phyloP scores from a whole-genome alignment of 2,329 filamentous ascomycete species.

The Xylaria polymorpha region DNA sequence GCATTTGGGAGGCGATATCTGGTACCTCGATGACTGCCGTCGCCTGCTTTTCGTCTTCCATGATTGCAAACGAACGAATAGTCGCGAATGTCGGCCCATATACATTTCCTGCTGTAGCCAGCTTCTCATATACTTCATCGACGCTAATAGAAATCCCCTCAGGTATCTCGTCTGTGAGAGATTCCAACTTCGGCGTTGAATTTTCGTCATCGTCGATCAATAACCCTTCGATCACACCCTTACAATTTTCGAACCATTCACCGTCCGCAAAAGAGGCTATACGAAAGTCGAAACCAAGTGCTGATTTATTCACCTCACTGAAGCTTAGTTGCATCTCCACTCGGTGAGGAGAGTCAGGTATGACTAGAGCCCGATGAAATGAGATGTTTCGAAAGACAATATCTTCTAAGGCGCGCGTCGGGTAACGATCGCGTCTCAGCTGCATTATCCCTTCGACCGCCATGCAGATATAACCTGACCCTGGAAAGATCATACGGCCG shows the following conservation, averaged over 20 bases:
- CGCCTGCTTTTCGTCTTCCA: not conserved
- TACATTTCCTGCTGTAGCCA: constrained; percentile 24
- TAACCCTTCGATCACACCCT: too few species aligned
- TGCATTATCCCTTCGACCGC: constrained; percentile 29
- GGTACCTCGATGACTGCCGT: constrained; percentile 18
- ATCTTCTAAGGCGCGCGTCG: constrained; percentile 5
- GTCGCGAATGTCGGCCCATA: constrained; percentile 30
- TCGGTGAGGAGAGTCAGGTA: constrained; percentile 27
- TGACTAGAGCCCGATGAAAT: constrained; percentile 32
- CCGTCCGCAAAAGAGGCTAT: too few species aligned
- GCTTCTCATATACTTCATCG: constrained; percentile 23
- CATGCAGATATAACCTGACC: constrained; percentile 37
- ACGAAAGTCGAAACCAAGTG: too few species aligned
- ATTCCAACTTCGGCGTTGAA: too few species aligned
- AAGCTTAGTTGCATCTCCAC: constrained; percentile 35
- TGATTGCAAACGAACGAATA: not conserved
- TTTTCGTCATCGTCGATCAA: too few species aligned
- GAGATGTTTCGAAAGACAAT: constrained; percentile 31
- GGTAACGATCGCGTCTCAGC: constrained; percentile 14
- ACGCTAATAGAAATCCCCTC: not conserved
- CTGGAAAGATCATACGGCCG: constrained; percentile 32
- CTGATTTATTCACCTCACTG: too few species aligned
- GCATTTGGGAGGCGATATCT: constrained; percentile 28
- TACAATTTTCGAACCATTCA: too few species aligned
- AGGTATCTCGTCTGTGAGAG: too few species aligned